Percentiles rank a stretch among this genome's conserved stretches.
Conservation (phyloP, 73 alveolate genomes). For the Breviolum minutum region DNA sequence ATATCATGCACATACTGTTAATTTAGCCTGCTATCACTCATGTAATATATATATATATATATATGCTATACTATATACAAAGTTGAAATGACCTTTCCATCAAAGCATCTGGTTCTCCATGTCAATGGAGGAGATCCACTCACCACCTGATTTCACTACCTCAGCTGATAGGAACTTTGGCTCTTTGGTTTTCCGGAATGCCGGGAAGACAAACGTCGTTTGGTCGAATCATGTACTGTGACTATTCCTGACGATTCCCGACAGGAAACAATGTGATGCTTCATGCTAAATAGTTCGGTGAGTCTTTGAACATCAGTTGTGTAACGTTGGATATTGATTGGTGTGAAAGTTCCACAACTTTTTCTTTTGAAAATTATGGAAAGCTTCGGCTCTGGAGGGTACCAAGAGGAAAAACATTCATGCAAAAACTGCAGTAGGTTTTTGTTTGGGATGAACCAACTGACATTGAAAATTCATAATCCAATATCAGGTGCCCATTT, state of each 20-base stretch:
- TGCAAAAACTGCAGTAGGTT: not conserved
- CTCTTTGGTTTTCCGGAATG: not conserved
- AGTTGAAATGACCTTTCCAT: not conserved
- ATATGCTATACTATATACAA: too few relatives aligned
- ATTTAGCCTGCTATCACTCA: not conserved
- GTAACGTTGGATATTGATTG: too few relatives aligned
- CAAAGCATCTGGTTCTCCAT: constrained; percentile 70
- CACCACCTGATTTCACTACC: constrained; percentile 92
- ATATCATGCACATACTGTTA: not conserved
- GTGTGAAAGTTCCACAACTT: too few relatives aligned
- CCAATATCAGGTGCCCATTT: too few relatives aligned
- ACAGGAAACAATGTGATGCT: not conserved
- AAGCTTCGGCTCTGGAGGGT: too few relatives aligned
- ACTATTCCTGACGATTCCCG: not conserved
- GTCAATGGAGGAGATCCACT: constrained; percentile 94
- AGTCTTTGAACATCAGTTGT: too few relatives aligned
- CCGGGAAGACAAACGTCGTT: not conserved
- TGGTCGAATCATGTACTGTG: not conserved
- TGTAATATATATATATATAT: not conserved
- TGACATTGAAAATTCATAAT: too few relatives aligned
- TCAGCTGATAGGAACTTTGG: not conserved
- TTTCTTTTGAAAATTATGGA: too few relatives aligned
- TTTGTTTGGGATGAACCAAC: too few relatives aligned
- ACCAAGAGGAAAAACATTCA: not conserved
- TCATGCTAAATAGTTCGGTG: too few relatives aligned